A percentile compares a stretch with the other conserved stretches of the same genome.
These are phyloP conservation scores for Ocimum tenuiflorum DNA, from an alignment of 257 asterid genomes.

Conservation along the genomic window DNA sequence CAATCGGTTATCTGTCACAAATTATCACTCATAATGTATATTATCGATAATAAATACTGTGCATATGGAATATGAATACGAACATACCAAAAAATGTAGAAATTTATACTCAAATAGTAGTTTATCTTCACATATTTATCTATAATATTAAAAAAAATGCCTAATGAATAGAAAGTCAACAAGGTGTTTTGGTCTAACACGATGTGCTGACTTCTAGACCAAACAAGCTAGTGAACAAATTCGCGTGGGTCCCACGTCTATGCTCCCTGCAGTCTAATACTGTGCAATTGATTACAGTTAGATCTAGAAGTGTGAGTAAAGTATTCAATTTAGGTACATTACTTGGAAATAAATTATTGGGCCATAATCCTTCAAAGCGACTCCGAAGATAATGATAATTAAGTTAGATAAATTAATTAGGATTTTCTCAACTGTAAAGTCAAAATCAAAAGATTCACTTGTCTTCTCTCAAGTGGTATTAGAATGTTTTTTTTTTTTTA, in stretches of 20 bases:
- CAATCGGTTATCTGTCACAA: too few relatives aligned
- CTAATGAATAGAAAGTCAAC: constrained; percentile 14
- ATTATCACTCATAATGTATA: too few relatives aligned
- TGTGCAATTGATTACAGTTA: not conserved
- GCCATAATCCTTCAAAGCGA: not conserved
- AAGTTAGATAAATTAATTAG: not conserved
- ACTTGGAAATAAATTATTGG: not conserved
- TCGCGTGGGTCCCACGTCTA: constrained; percentile 7
- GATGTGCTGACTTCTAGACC: constrained; percentile 12
- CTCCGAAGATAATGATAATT: not conserved
- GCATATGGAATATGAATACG: too few relatives aligned
- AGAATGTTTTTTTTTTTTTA: too few relatives aligned
- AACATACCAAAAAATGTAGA: too few relatives aligned
- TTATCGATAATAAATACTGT: too few relatives aligned
- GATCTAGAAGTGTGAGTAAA: constrained; percentile 14
- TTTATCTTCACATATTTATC: too few relatives aligned
- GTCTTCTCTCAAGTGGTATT: not conserved
- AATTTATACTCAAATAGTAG: too few relatives aligned
- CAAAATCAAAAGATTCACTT: not conserved
- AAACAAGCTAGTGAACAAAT: not conserved
- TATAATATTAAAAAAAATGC: too few relatives aligned
- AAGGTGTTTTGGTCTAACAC: constrained; percentile 23
- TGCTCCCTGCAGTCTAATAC: not conserved
- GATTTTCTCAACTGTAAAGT: not conserved
- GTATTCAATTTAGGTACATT: not conserved